A percentile compares a stretch with the other conserved stretches of the same genome.
These are phyloP conservation scores for Blastobotrys chiropterorum DNA, from an alignment of 805 yeast species.

Conservation along the genomic window DNA sequence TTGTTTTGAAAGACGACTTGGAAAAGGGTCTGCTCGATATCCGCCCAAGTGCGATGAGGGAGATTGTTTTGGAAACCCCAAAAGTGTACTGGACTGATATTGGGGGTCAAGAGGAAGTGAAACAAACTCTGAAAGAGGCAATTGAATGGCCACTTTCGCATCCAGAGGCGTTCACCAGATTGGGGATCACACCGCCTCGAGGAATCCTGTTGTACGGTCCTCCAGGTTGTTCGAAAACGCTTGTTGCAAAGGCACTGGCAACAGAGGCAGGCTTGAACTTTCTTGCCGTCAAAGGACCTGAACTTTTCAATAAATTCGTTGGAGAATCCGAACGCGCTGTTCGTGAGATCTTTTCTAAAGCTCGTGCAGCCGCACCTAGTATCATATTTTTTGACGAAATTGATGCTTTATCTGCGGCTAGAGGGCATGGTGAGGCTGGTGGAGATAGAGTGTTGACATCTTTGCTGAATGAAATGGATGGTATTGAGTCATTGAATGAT, in stretches of 20 bases:
- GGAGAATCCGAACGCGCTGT: slow-evolving; percentile 93
- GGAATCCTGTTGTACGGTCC: slow-evolving; percentile 95
- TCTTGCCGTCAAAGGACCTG: slow-evolving; percentile 95
- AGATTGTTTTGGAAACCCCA: slow-evolving; percentile 89
- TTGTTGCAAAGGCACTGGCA: slow-evolving; percentile 92
- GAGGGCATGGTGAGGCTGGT: slow-evolving; percentile 51
- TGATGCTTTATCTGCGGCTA: slow-evolving; percentile 80
- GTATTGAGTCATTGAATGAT: slow-evolving; percentile 90
- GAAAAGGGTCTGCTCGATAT: slow-evolving; percentile 69
- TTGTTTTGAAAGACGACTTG: slow-evolving; percentile 52
- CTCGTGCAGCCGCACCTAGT: slow-evolving; percentile 91
- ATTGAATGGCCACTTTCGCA: slow-evolving; percentile 88
- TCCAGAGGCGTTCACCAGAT: slow-evolving; percentile 60
- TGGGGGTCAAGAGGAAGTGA: slow-evolving; percentile 87
- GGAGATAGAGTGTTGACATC: slow-evolving; percentile 86
- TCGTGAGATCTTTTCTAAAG: slow-evolving; percentile 88
- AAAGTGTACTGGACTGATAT: slow-evolving; percentile 90
- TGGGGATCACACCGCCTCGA: slow-evolving; percentile 87
- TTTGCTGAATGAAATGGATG: slow-evolving; percentile 89
- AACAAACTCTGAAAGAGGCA: slow-evolving; percentile 77
- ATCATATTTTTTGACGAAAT: slow-evolving; percentile 95
- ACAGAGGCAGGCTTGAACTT: slow-evolving; percentile 93
- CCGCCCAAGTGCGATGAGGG: slow-evolving; percentile 96
- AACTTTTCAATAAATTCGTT: slow-evolving; percentile 87
- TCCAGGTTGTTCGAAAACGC: slow-evolving; percentile 94